These are phyloP conservation scores for Microcyclospora pomicola DNA, from an alignment of 2,329 filamentous ascomycete species.

Conservation along the genomic window DNA sequence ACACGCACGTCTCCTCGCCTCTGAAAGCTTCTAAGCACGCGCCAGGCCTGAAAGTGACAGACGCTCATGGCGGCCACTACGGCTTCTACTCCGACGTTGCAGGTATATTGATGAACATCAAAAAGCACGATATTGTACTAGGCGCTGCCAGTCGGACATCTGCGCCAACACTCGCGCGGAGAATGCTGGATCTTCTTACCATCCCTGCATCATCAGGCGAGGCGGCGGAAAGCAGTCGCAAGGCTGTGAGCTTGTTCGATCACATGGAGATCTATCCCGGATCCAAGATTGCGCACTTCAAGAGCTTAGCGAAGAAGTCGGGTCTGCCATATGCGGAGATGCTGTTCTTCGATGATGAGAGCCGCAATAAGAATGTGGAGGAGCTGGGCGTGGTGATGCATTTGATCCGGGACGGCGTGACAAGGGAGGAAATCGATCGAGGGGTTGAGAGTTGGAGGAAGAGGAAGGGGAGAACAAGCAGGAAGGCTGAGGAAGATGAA, in stretches of 20 bases:
- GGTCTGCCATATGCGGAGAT: slow-evolving; percentile 67
- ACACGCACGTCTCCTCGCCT: slow-evolving; percentile 74
- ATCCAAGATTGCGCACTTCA: slow-evolving; percentile 76
- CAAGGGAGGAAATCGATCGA: slow-evolving; percentile 59
- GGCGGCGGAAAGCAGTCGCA: neutral
- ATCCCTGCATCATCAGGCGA: slow-evolving; percentile 34
- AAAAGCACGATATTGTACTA: slow-evolving; percentile 41
- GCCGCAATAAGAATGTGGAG: slow-evolving; percentile 70
- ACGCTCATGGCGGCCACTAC: slow-evolving; percentile 33
- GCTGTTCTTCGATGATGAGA: slow-evolving; percentile 93
- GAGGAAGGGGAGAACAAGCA: slow-evolving; percentile 40
- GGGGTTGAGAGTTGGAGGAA: slow-evolving; percentile 73
- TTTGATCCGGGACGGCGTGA: slow-evolving; percentile 66
- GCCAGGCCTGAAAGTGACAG: slow-evolving; percentile 36
- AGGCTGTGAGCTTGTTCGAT: slow-evolving; percentile 33
- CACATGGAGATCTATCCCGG: slow-evolving; percentile 53
- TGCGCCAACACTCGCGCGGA: slow-evolving; percentile 63
- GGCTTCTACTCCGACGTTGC: slow-evolving; percentile 35
- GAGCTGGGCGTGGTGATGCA: slow-evolving; percentile 71
- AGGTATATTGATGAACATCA: slow-evolving; percentile 43
- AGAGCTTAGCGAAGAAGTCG: slow-evolving; percentile 55
- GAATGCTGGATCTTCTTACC: slow-evolving; percentile 65
- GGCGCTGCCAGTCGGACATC: slow-evolving; percentile 70
- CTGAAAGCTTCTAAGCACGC: slow-evolving; percentile 37
- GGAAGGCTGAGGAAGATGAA: slow-evolving; percentile 6